Conservation (phyloP, 306 rosid genomes). For the Astragalus glycyphyllos region DNA sequence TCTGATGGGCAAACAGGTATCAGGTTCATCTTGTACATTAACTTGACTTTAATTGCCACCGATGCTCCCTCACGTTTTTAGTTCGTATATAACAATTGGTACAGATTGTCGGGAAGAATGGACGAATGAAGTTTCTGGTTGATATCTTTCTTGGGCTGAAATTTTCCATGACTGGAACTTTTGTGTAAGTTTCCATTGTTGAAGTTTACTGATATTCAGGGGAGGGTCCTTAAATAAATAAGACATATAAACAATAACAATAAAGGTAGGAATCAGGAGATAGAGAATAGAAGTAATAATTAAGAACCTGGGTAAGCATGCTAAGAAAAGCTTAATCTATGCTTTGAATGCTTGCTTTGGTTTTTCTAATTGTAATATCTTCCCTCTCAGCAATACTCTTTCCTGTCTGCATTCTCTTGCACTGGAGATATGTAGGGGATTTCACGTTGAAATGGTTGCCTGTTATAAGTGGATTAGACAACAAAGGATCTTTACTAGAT, state of each 20-base stretch:
- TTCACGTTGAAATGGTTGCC: too few relatives aligned
- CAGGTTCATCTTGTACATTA: background rate
- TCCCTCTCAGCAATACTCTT: too few relatives aligned
- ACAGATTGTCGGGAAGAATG: conserved; percentile 75
- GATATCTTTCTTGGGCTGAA: conserved; percentile 74
- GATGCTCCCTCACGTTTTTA: background rate
- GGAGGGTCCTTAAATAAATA: conserved; percentile 22
- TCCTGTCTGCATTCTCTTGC: too few relatives aligned
- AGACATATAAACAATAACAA: background rate
- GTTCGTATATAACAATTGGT: conserved; percentile 27
- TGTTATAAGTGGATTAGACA: too few relatives aligned
- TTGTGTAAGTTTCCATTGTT: conserved; percentile 58
- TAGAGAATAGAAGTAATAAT: background rate
- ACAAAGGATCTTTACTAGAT: too few relatives aligned
- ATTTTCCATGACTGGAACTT: conserved; percentile 75
- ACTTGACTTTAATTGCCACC: background rate
- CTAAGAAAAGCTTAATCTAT: background rate
- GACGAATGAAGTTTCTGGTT: conserved; percentile 71
- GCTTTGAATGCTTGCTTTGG: too few relatives aligned
- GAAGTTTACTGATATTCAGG: background rate
- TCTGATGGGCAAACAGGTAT: conserved; percentile 89
- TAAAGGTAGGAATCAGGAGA: background rate
- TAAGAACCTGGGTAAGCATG: background rate
- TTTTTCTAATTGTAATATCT: too few relatives aligned
- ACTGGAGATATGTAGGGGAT: too few relatives aligned